These are phyloP conservation scores for Cutaneotrichosporon arboriforme DNA, from an alignment of 1,284 basidiomycete genomes.

Conservation along the genomic window DNA sequence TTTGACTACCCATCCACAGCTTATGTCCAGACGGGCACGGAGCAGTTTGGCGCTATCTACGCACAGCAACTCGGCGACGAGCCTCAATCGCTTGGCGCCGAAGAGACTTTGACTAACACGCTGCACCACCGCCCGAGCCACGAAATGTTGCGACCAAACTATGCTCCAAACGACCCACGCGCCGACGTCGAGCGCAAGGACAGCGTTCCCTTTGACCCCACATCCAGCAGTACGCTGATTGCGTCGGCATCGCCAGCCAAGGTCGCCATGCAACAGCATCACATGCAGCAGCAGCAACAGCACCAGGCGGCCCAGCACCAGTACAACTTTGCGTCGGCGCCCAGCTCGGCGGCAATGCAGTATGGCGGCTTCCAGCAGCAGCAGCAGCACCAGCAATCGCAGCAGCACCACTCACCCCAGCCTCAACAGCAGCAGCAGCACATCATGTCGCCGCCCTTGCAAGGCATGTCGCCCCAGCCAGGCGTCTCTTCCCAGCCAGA, in stretches of 20 bases:
- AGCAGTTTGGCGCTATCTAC: conserved; percentile 10
- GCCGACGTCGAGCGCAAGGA: conserved; percentile 26
- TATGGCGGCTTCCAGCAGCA: conserved; percentile 9
- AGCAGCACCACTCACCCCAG: background rate
- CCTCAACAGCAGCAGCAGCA: background rate
- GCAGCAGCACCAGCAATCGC: conserved; percentile 8
- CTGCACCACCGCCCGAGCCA: background rate
- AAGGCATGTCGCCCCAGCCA: too few species aligned
- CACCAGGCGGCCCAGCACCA: conserved; percentile 7
- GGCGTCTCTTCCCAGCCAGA: too few species aligned
- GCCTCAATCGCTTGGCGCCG: conserved; percentile 16
- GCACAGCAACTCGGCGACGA: conserved; percentile 22
- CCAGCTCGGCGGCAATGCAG: background rate
- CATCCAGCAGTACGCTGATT: conserved; percentile 34
- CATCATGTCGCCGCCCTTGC: conserved; percentile 3
- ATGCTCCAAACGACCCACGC: conserved; percentile 1
- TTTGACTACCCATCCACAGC: conserved; percentile 13
- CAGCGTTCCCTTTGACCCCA: conserved; percentile 38
- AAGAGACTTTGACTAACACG: background rate
- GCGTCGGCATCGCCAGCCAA: conserved; percentile 20
- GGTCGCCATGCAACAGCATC: background rate
- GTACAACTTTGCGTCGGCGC: background rate
- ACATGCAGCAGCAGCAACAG: conserved; percentile 10
- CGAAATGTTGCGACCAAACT: background rate
- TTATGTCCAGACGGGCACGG: background rate